Conservation (phyloP, 2,329 filamentous ascomycete genomes). For the Fusarium dlaminii region DNA sequence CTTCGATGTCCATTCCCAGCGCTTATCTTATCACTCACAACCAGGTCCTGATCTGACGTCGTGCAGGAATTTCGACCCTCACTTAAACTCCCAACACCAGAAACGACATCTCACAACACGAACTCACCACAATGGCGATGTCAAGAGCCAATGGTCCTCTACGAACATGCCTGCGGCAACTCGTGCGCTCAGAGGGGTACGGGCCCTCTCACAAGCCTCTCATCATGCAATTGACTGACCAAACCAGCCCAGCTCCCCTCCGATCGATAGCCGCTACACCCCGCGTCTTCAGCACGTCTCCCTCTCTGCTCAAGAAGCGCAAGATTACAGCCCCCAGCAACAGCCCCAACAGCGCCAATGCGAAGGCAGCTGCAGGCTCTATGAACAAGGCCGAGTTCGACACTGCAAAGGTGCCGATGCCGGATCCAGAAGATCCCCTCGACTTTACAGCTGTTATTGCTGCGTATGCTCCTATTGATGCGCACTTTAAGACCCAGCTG, state of each 20-base stretch:
- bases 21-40: conserved; percentile 42
- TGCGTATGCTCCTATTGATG: conserved; percentile 53
- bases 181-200: conserved; percentile 40
- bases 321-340: conserved; percentile 47
- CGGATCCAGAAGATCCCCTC: conserved; percentile 56
- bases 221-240: conserved; percentile 26
- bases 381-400: conserved; percentile 32
- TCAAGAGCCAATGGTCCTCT: conserved; percentile 39
- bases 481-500: conserved; percentile 56
- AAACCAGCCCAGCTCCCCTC: conserved; percentile 24
- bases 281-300: conserved; percentile 46
- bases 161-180: conserved; percentile 34
- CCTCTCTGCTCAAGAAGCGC: conserved; percentile 50
- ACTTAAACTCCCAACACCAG: background rate
- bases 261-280: conserved; percentile 5
- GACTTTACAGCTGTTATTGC: conserved; percentile 60
- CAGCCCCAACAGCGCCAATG: conserved; percentile 39
- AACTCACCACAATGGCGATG: conserved; percentile 30
- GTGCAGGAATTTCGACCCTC: conserved; percentile 35
- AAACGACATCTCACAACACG: background rate
- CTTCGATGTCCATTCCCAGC: background rate
- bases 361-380: conserved; percentile 28
- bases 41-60: conserved; percentile 37
- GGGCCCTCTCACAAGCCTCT: background rate
- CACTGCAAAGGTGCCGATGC: conserved; percentile 36